Base-by-base conservation (phyloP, 1,284 basidiomycete genomes). In the Sporisorium exsertum region DNA sequence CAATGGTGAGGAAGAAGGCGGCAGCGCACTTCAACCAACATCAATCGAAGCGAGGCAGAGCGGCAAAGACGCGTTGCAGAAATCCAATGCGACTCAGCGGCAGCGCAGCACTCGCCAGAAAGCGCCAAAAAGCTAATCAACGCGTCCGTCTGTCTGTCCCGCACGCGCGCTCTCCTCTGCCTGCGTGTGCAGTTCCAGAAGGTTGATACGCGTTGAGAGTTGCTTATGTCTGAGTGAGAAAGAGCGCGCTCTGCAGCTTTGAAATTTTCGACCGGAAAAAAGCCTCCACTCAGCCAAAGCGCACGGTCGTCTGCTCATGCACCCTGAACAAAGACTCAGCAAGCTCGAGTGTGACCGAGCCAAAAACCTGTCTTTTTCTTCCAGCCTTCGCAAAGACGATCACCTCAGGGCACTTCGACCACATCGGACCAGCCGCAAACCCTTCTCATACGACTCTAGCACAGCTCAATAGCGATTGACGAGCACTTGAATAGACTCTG, bases 201-300 rank as follows among this genome's bases (percentile, higher is more conserved):
- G 42, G 22, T 20, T 9, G 42, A 43, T 20, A 46, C 43, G 43
- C 43, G 43, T 46, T 46, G 40, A 43, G 40, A 8, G 40, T n/a
- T n/a, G n/a, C n/a, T n/a, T n/a, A n/a, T n/a, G n/a, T n/a, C 18
- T n/a, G 18, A n/a, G 40, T 20, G 42, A 24, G 22, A 8, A 10
- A 12, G 22, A 45, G 43, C 6, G 35, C 35, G 35, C 35, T 35
- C 35, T 35, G 35, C 35, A 12, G 35, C 35, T 46, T 26, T 47
- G 24, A 27, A 46, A 32, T 32, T 35, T 35, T 12, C 35, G 35
- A 35, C 35, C 20, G 9, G 13, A 5, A 9, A 53, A 16, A 13
- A 9, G 55, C 55, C 55, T 57, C 55, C 55, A 57, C 55, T 56
- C 54, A 27, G 43, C 55, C n/a, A 43, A 47, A 47, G 26, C 43